These are phyloP conservation scores for Stenogyne calaminthoides DNA, from an alignment of 305 asterid species.

Conservation along the genomic window DNA sequence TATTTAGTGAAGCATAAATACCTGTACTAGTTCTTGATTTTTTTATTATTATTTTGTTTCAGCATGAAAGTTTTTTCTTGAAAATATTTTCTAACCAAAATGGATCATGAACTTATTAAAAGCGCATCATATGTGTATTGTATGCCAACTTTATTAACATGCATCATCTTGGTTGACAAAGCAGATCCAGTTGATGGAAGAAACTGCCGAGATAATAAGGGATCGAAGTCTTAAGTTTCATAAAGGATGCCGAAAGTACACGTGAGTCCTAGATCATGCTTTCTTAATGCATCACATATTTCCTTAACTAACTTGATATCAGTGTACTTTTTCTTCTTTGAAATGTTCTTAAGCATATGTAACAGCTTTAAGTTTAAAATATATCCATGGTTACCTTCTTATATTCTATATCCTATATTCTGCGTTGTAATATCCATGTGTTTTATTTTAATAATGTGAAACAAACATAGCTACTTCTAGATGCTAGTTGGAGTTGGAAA, in stretches of 20 bases:
- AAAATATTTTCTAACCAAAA: not conserved
- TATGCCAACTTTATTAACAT: slow-evolving; percentile 32
- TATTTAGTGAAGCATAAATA: slow-evolving; percentile 2
- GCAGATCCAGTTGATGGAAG: slow-evolving; percentile 96
- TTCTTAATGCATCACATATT: slow-evolving; percentile 19
- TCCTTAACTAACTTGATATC: slow-evolving; percentile 14
- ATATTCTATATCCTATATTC: slow-evolving; percentile 2
- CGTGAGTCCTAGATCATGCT: slow-evolving; percentile 51
- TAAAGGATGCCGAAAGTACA: slow-evolving; percentile 93
- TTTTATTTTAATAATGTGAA: not conserved
- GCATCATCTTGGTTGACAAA: slow-evolving; percentile 35
- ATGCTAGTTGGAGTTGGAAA: not conserved
- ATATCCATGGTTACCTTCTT: not conserved
- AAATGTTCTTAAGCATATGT: not conserved
- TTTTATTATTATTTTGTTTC: not conserved
- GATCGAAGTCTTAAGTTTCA: slow-evolving; percentile 85
- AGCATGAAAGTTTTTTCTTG: not conserved
- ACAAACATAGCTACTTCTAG: not conserved
- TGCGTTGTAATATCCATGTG: not conserved
- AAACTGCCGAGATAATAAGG: slow-evolving; percentile 75
- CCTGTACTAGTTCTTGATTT: not conserved
- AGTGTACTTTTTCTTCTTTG: not conserved
- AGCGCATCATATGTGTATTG: slow-evolving; percentile 7
- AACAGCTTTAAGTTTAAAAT: slow-evolving; percentile 1
- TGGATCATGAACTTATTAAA: not conserved